A percentile compares a stretch with the other conserved stretches of the same genome.
Evolutionary conservation across 1,284 basidiomycete genomes (phyloP).

Genomic region (Austroboletus niveus): DNA sequence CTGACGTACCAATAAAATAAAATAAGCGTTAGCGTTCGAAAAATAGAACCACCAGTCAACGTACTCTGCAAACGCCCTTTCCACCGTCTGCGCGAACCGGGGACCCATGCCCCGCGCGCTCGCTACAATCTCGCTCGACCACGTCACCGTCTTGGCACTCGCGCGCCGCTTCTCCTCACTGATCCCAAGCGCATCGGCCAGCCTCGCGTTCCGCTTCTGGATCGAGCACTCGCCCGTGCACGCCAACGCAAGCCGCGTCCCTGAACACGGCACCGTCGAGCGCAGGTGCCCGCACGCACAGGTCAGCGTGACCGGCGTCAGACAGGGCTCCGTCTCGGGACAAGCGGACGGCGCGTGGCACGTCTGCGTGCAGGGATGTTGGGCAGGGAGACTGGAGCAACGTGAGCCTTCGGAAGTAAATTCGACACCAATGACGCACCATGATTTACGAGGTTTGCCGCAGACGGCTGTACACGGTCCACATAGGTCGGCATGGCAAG

Average conservation of each 20-base stretch:
- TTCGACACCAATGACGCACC: slow-evolving; percentile 44
- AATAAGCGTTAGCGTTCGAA: background rate
- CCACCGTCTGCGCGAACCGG: slow-evolving; percentile 70
- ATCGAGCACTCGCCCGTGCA: slow-evolving; percentile 81
- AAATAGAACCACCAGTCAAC: slow-evolving; percentile 26
- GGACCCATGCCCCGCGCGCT: slow-evolving; percentile 48
- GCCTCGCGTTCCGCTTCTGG: slow-evolving; percentile 78
- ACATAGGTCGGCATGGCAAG: slow-evolving; percentile 80
- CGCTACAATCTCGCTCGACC: slow-evolving; percentile 57
- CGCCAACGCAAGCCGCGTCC: slow-evolving; percentile 46
- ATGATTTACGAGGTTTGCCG: slow-evolving; percentile 80
- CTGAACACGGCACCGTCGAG: slow-evolving; percentile 68
- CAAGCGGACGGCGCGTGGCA: slow-evolving; percentile 89
- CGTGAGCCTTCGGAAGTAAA: background rate
- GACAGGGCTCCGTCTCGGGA: slow-evolving; percentile 76
- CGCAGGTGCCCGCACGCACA: slow-evolving; percentile 83
- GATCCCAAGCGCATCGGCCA: slow-evolving; percentile 90
- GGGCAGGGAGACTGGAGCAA: slow-evolving; percentile 47
- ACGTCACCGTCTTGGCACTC: slow-evolving; percentile 41
- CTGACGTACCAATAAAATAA: slow-evolving; percentile 31
- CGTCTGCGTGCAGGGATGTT: slow-evolving; percentile 68
- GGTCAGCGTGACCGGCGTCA: slow-evolving; percentile 56
- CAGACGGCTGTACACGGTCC: slow-evolving; percentile 75
- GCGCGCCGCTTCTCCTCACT: slow-evolving; percentile 42
- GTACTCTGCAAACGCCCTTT: slow-evolving; percentile 77